phyloP scores from a whole-genome alignment of 169 alveolate species.

The Plasmodium adleri region DNA sequence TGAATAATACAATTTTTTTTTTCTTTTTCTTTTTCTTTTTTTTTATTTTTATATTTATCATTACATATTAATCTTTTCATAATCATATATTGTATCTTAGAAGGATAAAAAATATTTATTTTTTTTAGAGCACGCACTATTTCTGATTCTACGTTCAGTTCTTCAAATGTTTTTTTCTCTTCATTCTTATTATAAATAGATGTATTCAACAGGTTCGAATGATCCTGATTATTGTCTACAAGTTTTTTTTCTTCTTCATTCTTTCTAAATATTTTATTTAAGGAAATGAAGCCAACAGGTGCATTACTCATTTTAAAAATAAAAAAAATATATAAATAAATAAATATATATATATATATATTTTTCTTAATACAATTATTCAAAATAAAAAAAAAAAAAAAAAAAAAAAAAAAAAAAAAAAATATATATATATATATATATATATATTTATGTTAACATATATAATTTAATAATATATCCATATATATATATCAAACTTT shows the following conservation, averaged over 20 bases:
- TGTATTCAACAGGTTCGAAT: too few species aligned
- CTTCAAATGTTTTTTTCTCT: conserved; percentile 9
- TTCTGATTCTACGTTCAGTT: conserved; percentile 20
- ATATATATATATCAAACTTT: too few species aligned
- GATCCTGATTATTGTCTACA: too few species aligned
- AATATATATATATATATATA: too few species aligned
- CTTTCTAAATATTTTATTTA: conserved; percentile 13
- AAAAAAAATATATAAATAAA: too few species aligned
- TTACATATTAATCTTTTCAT: conserved; percentile 7
- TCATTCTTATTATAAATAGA: background rate
- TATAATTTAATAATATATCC: too few species aligned
- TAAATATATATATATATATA: too few species aligned
- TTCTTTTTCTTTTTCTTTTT: conserved; percentile 6
- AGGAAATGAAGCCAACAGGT: background rate
- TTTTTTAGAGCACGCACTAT: background rate
- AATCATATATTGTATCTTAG: conserved; percentile 24
- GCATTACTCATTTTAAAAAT: conserved; percentile 1
- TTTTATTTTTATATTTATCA: conserved; percentile 3
- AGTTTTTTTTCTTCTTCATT: background rate
- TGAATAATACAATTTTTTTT: conserved; percentile 35
- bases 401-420: too few species aligned
- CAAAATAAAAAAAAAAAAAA: too few species aligned
- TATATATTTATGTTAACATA: too few species aligned
- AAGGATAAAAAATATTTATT: conserved; percentile 24
- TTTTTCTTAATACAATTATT: too few species aligned